Percentiles rank a stretch among this genome's conserved stretches.
phyloP scores from a whole-genome alignment of 306 rosid species.

The Quercus robur region DNA sequence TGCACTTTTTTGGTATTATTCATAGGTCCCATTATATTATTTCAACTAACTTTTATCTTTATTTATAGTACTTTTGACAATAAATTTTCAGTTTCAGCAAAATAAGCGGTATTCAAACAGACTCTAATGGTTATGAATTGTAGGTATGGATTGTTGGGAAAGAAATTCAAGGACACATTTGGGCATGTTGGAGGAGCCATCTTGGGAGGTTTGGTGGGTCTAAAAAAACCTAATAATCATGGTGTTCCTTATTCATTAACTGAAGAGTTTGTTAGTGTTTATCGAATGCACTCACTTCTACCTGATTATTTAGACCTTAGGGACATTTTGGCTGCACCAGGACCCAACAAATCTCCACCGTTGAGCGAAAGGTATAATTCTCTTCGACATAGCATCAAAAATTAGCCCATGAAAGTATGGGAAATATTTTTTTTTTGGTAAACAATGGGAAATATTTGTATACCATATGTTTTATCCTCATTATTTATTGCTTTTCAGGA shows the following conservation, averaged over 20 bases:
- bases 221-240: conserved; percentile 45
- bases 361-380: conserved; percentile 32
- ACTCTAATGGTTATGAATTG: neutral
- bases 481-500: conserved; percentile 13
- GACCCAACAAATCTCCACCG: conserved; percentile 50
- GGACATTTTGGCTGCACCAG: conserved; percentile 43
- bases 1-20: too few species aligned
- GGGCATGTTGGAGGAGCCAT: conserved; percentile 54
- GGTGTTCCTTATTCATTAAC: conserved; percentile 60
- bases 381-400: neutral
- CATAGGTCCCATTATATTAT: too few species aligned
- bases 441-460: neutral
- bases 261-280: conserved; percentile 52
- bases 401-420: neutral
- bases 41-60: too few species aligned
- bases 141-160: conserved; percentile 68
- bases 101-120: too few species aligned
- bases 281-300: conserved; percentile 55
- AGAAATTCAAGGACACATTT: conserved; percentile 64
- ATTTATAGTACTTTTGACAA: too few species aligned
- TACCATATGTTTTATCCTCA: neutral
- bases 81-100: too few species aligned
- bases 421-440: neutral
- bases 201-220: conserved; percentile 52
- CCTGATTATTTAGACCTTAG: conserved; percentile 40